Base-by-base conservation (phyloP, 2,329 filamentous ascomycete species). In the Verticillium nubilum region DNA sequence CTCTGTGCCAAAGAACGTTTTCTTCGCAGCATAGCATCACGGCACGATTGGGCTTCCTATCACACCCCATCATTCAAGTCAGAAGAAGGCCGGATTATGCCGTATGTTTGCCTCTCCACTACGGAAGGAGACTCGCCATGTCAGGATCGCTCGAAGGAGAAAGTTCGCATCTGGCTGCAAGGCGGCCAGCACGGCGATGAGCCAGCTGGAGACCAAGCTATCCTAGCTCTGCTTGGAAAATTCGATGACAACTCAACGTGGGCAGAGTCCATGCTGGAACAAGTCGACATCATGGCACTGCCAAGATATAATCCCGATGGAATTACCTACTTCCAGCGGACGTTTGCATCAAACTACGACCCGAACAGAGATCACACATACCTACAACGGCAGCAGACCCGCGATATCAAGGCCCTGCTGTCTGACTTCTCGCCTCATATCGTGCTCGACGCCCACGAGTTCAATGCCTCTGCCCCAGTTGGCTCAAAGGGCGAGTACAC, bases 11-110 rank as follows among this genome's bases (percentile, higher is more conserved):
- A 26, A 56, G 65, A 68, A n/a, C 42, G 64, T 35, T 67, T 63
- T 56, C 65, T 67, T 2, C 63, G 62, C 26, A 64, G 56, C 10
- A 65, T 68, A 10, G 63, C 66, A 1, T 58, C 60, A 4, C 61
- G 65, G 26, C 64, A 68, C 57, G 59, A 61, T 12, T 68, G 64
- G 64, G 63, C 67, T 62, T 65, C 60, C 2, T 68, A 68, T 55
- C 60, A 65, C 57, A 59, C 27, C 28, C 54, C 63, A 0, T 37
- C 56, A 50, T 66, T 66, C 54, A 52, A 29, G 25, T 67, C 66
- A 2, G 66, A 67, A 65, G 63, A 65, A 37, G 58, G 59, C 23
- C 60, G 63, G 5, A 31, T 62, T 13, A 60, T 65, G 25, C 60
- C 61, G 1, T 63, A 62, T 55, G 26, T 65, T 47, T 60, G 57